phyloP scores from a whole-genome alignment of 2,329 filamentous ascomycete genomes.

The Aspergillus alliaceus region DNA sequence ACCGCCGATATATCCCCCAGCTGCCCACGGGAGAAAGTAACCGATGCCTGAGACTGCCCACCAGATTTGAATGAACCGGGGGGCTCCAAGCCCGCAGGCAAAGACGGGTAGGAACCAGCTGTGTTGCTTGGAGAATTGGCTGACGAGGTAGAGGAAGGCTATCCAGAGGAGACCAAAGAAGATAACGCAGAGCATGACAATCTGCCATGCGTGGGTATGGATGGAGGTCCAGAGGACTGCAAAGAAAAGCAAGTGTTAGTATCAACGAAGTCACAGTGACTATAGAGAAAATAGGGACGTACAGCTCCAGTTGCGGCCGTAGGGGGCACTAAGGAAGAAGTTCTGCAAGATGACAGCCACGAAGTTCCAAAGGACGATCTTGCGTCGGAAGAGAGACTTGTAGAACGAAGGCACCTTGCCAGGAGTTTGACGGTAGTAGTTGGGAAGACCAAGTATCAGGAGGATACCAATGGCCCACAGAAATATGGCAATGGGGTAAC shows the following conservation, averaged over 20 bases:
- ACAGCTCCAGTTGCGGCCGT: constrained; percentile 67
- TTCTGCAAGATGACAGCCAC: constrained; percentile 64
- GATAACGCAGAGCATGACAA: constrained; percentile 51
- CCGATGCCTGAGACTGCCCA: constrained; percentile 64
- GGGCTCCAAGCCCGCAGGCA: constrained; percentile 64
- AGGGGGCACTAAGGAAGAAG: constrained; percentile 65
- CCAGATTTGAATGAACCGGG: constrained; percentile 67
- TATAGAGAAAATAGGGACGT: no score
- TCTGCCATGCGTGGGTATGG: constrained; percentile 57
- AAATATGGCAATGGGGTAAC: constrained; percentile 57
- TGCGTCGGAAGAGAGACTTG: constrained; percentile 58
- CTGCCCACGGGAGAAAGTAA: constrained; percentile 61
- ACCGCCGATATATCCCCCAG: constrained; percentile 54
- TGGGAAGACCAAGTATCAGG: constrained; percentile 60
- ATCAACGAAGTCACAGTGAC: no score
- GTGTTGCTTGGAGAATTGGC: constrained; percentile 58
- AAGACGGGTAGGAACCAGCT: constrained; percentile 68
- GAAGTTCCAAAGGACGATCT: constrained; percentile 68
- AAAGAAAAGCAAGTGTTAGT: neutral
- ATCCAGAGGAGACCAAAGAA: constrained; percentile 60
- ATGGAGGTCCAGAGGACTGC: constrained; percentile 59
- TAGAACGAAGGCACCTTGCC: constrained; percentile 66
- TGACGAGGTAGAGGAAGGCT: constrained; percentile 47
- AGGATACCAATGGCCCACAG: constrained; percentile 58
- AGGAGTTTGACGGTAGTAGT: constrained; percentile 64